A percentile compares a stretch with the other conserved stretches of the same genome.
These are phyloP conservation scores for Bryoerythrophyllum caledonicum DNA, from an alignment of 225 moss, liverwort and hornwort species.

Conservation along the genomic window DNA sequence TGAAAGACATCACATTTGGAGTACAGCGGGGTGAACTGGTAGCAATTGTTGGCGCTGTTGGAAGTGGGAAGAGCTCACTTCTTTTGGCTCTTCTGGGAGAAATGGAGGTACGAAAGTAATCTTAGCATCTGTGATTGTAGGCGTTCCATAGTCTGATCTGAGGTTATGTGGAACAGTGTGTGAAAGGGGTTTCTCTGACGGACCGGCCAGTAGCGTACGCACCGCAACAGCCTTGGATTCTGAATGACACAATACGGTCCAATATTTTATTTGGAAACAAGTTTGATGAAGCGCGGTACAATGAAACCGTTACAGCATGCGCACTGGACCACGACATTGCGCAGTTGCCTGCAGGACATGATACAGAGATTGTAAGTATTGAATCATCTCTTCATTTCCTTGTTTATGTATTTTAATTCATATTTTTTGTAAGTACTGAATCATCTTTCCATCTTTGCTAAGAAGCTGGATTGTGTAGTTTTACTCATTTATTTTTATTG, in stretches of 20 bases:
- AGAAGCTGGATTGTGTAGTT: too few relatives aligned
- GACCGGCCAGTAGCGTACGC: conserved; percentile 68
- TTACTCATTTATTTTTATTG: not conserved
- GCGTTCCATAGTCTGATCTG: not conserved
- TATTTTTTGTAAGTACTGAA: too few relatives aligned
- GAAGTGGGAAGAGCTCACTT: conserved; percentile 88
- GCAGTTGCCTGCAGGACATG: conserved; percentile 70
- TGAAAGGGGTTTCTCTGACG: conserved; percentile 52
- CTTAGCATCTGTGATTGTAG: not conserved
- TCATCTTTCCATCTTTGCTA: too few relatives aligned
- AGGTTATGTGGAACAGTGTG: conserved; percentile 39
- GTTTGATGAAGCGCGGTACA: conserved; percentile 74
- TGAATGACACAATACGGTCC: conserved; percentile 69
- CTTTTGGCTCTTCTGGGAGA: conserved; percentile 83
- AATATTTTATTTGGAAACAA: conserved; percentile 65
- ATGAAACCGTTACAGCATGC: conserved; percentile 62
- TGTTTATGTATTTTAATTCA: too few relatives aligned
- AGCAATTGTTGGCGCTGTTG: conserved; percentile 84
- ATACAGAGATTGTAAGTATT: conserved; percentile 83
- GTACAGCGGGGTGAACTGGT: conserved; percentile 65
- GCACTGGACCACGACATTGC: conserved; percentile 81
- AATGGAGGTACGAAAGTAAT: conserved; percentile 69
- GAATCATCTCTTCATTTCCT: too few relatives aligned
- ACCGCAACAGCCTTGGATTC: conserved; percentile 94
- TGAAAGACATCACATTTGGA: conserved; percentile 57